Evolutionary conservation across 2,329 filamentous ascomycete species (phyloP).

Genomic region (Torrubiella hemipterigena): DNA sequence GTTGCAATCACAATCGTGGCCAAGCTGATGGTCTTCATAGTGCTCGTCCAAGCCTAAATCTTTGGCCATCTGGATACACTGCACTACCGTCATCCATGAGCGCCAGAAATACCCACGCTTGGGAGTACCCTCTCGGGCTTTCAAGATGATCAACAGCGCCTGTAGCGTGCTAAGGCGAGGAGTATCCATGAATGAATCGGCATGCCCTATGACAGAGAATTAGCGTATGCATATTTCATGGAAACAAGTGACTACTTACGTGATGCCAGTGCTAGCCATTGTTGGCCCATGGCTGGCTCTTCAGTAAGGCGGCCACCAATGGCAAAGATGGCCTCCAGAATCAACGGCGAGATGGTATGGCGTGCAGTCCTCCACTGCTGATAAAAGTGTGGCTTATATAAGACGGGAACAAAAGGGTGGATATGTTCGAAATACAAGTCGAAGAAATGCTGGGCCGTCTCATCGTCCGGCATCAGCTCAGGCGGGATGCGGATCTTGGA

Average conservation of each 20-base stretch:
- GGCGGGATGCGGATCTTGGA: slow-evolving; percentile 78
- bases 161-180: slow-evolving; percentile 86
- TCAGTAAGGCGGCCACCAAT: slow-evolving; percentile 76
- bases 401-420: slow-evolving; percentile 83
- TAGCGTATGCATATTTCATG: neutral
- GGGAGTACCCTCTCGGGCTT: slow-evolving; percentile 82
- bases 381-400: slow-evolving; percentile 74
- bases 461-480: slow-evolving; percentile 84
- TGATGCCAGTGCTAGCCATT: slow-evolving; percentile 84
- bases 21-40: slow-evolving; percentile 62
- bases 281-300: slow-evolving; percentile 71
- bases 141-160: slow-evolving; percentile 74
- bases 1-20: slow-evolving; percentile 55
- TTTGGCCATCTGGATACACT: slow-evolving; percentile 85
- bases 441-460: slow-evolving; percentile 73
- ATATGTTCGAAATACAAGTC: slow-evolving; percentile 83
- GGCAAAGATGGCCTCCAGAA: slow-evolving; percentile 84
- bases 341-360: slow-evolving; percentile 74
- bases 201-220: slow-evolving; percentile 51
- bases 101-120: slow-evolving; percentile 94
- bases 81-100: slow-evolving; percentile 93
- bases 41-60: slow-evolving; percentile 86
- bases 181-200: slow-evolving; percentile 87
- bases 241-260: slow-evolving; percentile 35
- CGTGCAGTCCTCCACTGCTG: slow-evolving; percentile 80